Conservation (phyloP, 441 rosid species). For the Metrosideros polymorpha region DNA sequence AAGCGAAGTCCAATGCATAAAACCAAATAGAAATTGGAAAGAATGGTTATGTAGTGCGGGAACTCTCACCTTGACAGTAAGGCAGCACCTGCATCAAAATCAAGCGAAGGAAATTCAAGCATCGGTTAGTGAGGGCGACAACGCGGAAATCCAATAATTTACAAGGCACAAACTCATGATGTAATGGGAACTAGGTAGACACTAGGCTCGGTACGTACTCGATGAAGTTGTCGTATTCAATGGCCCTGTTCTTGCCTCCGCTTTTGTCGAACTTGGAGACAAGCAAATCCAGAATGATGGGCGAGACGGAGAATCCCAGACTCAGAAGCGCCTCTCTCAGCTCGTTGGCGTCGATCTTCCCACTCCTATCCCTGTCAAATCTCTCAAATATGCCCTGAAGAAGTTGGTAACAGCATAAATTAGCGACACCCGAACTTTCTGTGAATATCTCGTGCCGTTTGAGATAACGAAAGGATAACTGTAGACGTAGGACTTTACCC, state of each 20-base stretch:
- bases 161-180: not conserved
- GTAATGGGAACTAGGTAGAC: not conserved
- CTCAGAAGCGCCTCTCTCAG: slow-evolving; percentile 72
- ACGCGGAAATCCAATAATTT: not conserved
- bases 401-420: not conserved
- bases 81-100: slow-evolving; percentile 63
- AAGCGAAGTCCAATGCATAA: not conserved
- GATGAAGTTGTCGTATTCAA: slow-evolving; percentile 89
- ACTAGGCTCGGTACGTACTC: slow-evolving; percentile 37
- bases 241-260: slow-evolving; percentile 60
- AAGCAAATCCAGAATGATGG: slow-evolving; percentile 54
- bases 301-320: slow-evolving; percentile 67
- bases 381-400: slow-evolving; percentile 62
- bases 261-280: slow-evolving; percentile 79
- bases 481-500: slow-evolving; percentile 35
- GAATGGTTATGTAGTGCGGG: not conserved
- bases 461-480: not conserved
- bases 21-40: not conserved
- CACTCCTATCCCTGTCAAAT: slow-evolving; percentile 76
- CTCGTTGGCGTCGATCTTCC: slow-evolving; percentile 63
- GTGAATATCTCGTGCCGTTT: not conserved
- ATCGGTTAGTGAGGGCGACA: not conserved
- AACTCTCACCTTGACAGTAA: slow-evolving; percentile 72
- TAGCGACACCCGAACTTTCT: not conserved
- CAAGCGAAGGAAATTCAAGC: not conserved